Conservation (phyloP, 768 basidiomycete species). For the Auriscalpium orientale region DNA sequence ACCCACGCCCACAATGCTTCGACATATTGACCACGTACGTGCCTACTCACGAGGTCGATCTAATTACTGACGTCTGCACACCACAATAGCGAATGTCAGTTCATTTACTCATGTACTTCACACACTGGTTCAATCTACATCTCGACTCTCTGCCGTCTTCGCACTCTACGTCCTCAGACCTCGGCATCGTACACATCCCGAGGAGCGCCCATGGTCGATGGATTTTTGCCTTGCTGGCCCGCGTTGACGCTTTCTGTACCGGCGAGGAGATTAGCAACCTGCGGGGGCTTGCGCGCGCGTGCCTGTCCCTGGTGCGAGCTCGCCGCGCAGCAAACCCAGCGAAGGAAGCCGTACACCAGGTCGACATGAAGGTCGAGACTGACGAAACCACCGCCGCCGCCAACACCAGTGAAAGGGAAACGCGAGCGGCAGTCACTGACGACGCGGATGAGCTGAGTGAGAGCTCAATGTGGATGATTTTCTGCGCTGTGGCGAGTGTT, state of each 20-base stretch:
- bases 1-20: neutral
- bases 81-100: slow-evolving; percentile 51
- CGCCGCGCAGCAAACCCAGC: neutral
- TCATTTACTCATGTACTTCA: slow-evolving; percentile 78
- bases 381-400: neutral
- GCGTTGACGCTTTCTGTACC: slow-evolving; percentile 60
- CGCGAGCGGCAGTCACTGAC: too few relatives aligned
- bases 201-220: slow-evolving; percentile 61
- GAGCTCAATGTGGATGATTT: slow-evolving; percentile 66
- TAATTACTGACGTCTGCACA: slow-evolving; percentile 7
- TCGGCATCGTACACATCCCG: slow-evolving; percentile 24
- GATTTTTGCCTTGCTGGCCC: slow-evolving; percentile 69
- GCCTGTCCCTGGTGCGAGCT: slow-evolving; percentile 30
- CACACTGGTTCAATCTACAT: slow-evolving; percentile 68
- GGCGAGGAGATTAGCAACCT: slow-evolving; percentile 74
- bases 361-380: neutral
- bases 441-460: slow-evolving; percentile 26
- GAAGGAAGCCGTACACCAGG: neutral
- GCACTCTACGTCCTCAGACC: slow-evolving; percentile 8
- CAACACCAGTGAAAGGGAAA: neutral
- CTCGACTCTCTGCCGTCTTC: slow-evolving; percentile 26
- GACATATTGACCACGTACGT: slow-evolving; percentile 62
- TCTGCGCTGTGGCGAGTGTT: slow-evolving; percentile 52
- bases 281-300: slow-evolving; percentile 69
- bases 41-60: neutral